Evolutionary conservation across 805 yeast species (phyloP).

Genomic region (Saturnispora bothae): DNA sequence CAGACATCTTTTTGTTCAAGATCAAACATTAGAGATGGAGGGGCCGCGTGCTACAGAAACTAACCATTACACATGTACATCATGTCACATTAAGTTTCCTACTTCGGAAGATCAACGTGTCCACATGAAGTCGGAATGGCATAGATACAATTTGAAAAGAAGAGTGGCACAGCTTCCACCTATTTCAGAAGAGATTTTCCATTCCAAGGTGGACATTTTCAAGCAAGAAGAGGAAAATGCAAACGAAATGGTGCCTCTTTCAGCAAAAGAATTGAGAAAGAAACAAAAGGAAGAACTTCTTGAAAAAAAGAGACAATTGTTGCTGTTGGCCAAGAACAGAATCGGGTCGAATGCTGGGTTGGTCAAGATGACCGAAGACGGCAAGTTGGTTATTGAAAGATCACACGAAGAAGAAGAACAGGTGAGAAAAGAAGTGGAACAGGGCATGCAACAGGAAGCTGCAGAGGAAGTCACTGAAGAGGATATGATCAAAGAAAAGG

Average conservation of each 20-base stretch:
- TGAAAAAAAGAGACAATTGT: conserved; percentile 37
- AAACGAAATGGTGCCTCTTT: conserved; percentile 4
- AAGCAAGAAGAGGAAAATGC: conserved; percentile 20
- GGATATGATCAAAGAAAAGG: conserved; percentile 33
- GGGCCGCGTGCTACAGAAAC: conserved; percentile 5
- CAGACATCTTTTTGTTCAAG: neutral
- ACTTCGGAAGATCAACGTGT: conserved; percentile 75
- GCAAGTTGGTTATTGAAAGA: conserved; percentile 15
- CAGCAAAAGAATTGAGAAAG: conserved; percentile 35
- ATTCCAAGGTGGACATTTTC: conserved; percentile 19
- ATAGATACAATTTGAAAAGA: conserved; percentile 87
- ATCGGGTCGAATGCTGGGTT: conserved; percentile 27
- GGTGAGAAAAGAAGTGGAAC: conserved; percentile 14
- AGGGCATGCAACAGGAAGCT: conserved; percentile 12
- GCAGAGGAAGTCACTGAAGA: conserved; percentile 28
- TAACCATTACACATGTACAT: conserved; percentile 57
- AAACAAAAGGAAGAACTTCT: conserved; percentile 39
- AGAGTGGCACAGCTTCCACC: conserved; percentile 79
- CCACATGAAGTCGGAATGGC: conserved; percentile 99
- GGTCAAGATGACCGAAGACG: conserved; percentile 19
- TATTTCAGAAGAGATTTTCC: conserved; percentile 29
- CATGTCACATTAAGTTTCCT: conserved; percentile 75
- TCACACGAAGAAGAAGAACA: conserved; percentile 14
- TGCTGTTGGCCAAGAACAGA: conserved; percentile 36
- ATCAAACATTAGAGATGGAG: conserved; percentile 2